Conservation (phyloP, 331 rosid genomes). For the Ulmus americana region DNA sequence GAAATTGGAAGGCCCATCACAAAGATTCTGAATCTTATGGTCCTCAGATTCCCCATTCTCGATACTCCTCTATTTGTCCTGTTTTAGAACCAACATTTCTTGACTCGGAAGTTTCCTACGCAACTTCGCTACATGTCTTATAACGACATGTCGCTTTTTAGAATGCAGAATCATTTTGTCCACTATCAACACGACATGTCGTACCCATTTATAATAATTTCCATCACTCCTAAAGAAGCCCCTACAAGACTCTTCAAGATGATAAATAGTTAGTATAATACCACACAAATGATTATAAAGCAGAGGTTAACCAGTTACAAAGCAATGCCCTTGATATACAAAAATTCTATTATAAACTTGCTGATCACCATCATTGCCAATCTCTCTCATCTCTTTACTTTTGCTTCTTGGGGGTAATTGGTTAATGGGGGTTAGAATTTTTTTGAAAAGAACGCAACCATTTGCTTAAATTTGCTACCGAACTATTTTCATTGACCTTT, state of each 20-base stretch:
- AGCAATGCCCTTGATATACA: background rate
- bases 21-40: slow-evolving; percentile 22
- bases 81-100: background rate
- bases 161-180: too few species aligned
- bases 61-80: background rate
- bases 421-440: background rate
- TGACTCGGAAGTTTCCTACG: background rate
- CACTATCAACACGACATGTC: too few species aligned
- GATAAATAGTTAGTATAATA: too few species aligned
- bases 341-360: too few species aligned
- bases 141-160: too few species aligned
- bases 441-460: background rate
- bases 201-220: too few species aligned
- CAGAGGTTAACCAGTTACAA: background rate
- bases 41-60: slow-evolving; percentile 9
- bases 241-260: too few species aligned
- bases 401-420: background rate
- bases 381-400: too few species aligned
- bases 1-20: background rate
- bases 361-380: background rate
- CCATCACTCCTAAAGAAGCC: too few species aligned
- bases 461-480: slow-evolving; percentile 17
- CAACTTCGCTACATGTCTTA: background rate
- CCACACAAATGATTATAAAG: background rate
- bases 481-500: slow-evolving; percentile 19